Evolutionary conservation across 2,329 filamentous ascomycete genomes (phyloP), one percentile per base, ranked within the genome.

Genomic region (Fusarium foetens): DNA sequence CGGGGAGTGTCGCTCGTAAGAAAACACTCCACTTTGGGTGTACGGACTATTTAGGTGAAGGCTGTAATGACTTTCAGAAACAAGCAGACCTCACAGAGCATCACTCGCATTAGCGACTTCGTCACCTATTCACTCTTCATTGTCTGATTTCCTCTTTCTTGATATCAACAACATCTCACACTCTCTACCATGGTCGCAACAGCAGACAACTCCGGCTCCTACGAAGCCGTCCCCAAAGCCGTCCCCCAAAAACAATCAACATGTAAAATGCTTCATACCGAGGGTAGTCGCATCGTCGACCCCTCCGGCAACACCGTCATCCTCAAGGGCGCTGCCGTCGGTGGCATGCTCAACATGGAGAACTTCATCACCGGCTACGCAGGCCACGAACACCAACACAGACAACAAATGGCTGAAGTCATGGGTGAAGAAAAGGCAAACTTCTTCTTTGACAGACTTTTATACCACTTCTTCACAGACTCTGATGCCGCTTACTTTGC

Each of bases 341-440:
- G 79, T 17, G 79, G 79, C 27, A 78, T 79, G 76, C 77, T 81
- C 51, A 79, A 80, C 64, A 88, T 88, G 86, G 87, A 89, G 77
- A 90, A 90, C 77, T 90, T 90, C 82, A 90, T 91, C 70, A 89
- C 86, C 2, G 89, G 89, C n/a, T 91, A 86, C 64, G 82, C 88
- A 16, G 89, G 87, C 23, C 86, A 89, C 55, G 89, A 91, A 75
- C 82, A 82, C 27, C 84, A 90, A 67, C 86, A 89, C 67, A 86
- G 88, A 13, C 83, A 83, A 5, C 84, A 87, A 3, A 84, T 90
- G 79, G 80, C 84, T 2, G 81, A 85, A 60, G 86, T 87, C 1
- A 80, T 90, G 0, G 89, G 89, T 2, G 75, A 84, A 51, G 84
- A 90, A 53, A 89, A 88, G 73, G 86, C 87, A 53, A 83, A 89